phyloP scores from a whole-genome alignment of 1,284 basidiomycete genomes.

The Apiotrichum montevideense region DNA sequence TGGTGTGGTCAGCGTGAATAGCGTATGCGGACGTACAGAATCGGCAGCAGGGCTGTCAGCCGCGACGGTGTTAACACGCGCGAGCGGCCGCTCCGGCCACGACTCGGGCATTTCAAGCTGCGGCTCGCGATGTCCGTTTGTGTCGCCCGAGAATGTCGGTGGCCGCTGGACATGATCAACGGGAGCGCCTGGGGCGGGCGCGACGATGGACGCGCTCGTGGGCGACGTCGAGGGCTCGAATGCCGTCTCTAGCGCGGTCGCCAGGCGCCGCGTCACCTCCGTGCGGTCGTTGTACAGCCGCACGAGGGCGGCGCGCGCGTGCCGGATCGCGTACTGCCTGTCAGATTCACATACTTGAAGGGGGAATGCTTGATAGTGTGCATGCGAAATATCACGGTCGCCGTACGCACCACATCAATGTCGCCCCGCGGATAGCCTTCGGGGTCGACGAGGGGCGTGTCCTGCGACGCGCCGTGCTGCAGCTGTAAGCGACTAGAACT shows the following conservation, averaged over 20 bases:
- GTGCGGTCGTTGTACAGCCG: constrained; percentile 66
- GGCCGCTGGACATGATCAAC: background rate
- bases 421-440: constrained; percentile 76
- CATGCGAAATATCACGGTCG: too few relatives aligned
- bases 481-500: background rate
- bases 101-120: constrained; percentile 4
- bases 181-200: background rate
- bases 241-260: constrained; percentile 60
- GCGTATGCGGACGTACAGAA: constrained; percentile 55
- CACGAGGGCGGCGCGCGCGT: constrained; percentile 50
- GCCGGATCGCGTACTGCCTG: constrained; percentile 61
- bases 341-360: background rate
- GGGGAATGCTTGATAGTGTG: too few relatives aligned
- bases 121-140: constrained; percentile 8
- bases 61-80: constrained; percentile 69
- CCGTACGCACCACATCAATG: constrained; percentile 55
- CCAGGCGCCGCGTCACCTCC: constrained; percentile 61
- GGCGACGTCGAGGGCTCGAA: constrained; percentile 15
- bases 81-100: constrained; percentile 52
- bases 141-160: constrained; percentile 3
- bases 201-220: too few relatives aligned
- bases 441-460: constrained; percentile 65
- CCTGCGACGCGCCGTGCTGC: constrained; percentile 33
- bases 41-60: constrained; percentile 68
- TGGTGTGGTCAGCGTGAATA: constrained; percentile 31